Base-by-base conservation (phyloP, 306 rosid genomes). In the Citrullus mucosospermus region DNA sequence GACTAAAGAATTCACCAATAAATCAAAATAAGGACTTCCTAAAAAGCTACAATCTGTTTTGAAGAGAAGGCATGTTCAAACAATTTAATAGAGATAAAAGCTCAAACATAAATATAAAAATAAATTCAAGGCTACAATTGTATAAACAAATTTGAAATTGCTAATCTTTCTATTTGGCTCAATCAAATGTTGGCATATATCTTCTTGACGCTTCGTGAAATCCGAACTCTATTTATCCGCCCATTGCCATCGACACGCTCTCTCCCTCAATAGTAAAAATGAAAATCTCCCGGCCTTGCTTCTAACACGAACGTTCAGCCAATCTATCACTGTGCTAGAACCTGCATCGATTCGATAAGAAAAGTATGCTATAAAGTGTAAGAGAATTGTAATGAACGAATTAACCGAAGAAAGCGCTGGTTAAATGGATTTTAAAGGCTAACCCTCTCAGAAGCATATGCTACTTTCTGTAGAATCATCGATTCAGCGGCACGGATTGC, bases 381-480 rank as follows among this genome's bases (percentile, higher is more conserved):
- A 80, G 80, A 78, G 83, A 83, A 80, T 69, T 78, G 84, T 87
- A 81, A 83, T 84, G 76, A 46, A 62, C 78, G 82, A 76, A 75
- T 75, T 69, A 20, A 60, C 83, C 9, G 0, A 78, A 79, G 57
- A 71, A 81, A 87, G 88, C 36, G 83, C 93, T 51, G 82, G 82
- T 55, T 70, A 11, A 13, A 22, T n/a, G 63, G 55, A 56, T 57
- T 58, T 20, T 25, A 38, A n/a, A 57, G 69, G 25, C 69, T 76
- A 32, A 81, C 92, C 88, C 96, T 91, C 84, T 96, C 99, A 6
- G 93, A 83, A 69, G 98, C 98, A 87, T 91, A 88, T 69, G 91
- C 77, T 78, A 93, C 99, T 88, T 96, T 96, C 88, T 96, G 98
- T 91, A 90, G 38, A 84, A 96, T 93, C 98, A 96, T 92, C 48